These are phyloP conservation scores for Ceratobasidium sp. DNA, from an alignment of 1,284 basidiomycete genomes.

Conservation along the genomic window DNA sequence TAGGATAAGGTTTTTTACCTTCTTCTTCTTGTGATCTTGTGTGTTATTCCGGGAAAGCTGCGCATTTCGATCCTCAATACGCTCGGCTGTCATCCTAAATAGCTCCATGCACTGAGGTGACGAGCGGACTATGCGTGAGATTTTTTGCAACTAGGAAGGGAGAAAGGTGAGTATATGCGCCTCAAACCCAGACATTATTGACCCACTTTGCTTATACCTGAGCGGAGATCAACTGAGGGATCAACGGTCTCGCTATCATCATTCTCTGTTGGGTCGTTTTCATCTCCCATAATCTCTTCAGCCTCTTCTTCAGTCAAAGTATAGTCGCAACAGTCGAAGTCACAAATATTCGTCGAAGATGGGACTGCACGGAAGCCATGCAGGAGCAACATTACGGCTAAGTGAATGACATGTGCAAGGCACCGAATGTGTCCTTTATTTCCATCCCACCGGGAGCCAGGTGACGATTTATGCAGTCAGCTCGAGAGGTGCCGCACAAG, in stretches of 20 bases:
- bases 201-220: background rate
- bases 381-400: constrained; percentile 30
- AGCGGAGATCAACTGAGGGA: background rate
- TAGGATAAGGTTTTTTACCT: background rate
- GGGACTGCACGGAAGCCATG: background rate
- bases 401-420: constrained; percentile 40
- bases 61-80: background rate
- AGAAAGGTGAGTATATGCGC: too few relatives aligned
- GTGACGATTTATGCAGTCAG: background rate
- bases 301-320: background rate
- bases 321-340: background rate
- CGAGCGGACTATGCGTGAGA: background rate
- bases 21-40: background rate
- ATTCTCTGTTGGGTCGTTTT: background rate
- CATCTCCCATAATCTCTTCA: background rate
- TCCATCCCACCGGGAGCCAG: background rate
- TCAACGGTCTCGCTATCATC: background rate
- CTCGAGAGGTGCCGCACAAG: background rate
- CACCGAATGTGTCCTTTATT: constrained; percentile 19
- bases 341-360: background rate
- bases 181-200: background rate
- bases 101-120: constrained; percentile 18
- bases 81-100: background rate
- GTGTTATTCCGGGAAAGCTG: background rate
- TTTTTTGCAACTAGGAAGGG: too few relatives aligned